phyloP scores from a whole-genome alignment of 202 grass and related monocot genomes.

The Eragrostis tef region DNA sequence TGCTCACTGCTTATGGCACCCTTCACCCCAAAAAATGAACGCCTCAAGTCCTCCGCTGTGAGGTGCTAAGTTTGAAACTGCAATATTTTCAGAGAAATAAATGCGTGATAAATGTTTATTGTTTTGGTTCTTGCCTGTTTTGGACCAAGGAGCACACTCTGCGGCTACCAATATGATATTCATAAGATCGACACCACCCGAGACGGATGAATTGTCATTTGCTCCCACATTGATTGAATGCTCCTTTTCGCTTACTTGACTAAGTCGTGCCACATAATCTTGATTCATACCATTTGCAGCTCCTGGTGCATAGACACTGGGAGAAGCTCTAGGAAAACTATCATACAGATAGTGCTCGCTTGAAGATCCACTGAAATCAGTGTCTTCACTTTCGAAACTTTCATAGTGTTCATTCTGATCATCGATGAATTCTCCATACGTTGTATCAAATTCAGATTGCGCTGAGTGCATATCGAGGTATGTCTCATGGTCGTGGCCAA shows the following conservation, averaged over 20 bases:
- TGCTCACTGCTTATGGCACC: background rate
- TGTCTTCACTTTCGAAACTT: conserved; percentile 40
- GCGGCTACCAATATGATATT: conserved; percentile 85
- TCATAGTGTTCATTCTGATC: conserved; percentile 40
- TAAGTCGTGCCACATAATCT: conserved; percentile 20
- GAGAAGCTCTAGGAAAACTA: conserved; percentile 47
- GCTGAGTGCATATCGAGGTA: conserved; percentile 46
- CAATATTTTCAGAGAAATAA: conserved; percentile 11
- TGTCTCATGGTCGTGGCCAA: conserved; percentile 30
- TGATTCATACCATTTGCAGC: conserved; percentile 41
- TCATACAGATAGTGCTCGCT: conserved; percentile 25
- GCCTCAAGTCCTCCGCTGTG: background rate
- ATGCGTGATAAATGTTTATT: conserved; percentile 27
- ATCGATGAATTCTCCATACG: conserved; percentile 45
- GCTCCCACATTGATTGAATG: conserved; percentile 51
- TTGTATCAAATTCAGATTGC: conserved; percentile 36
- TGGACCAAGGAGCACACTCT: conserved; percentile 98
- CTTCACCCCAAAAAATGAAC: background rate
- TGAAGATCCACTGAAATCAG: conserved; percentile 47
- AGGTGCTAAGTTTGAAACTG: conserved; percentile 27
- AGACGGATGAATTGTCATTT: conserved; percentile 48
- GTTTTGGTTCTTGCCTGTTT: conserved; percentile 76
- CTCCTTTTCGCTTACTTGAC: conserved; percentile 41
- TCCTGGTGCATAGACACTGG: conserved; percentile 47
- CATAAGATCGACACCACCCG: conserved; percentile 61